A percentile compares a stretch with the other conserved stretches of the same genome.
phyloP scores from a whole-genome alignment of 371 early-diverging fungal genomes.

The Syncephalastrum racemosum region DNA sequence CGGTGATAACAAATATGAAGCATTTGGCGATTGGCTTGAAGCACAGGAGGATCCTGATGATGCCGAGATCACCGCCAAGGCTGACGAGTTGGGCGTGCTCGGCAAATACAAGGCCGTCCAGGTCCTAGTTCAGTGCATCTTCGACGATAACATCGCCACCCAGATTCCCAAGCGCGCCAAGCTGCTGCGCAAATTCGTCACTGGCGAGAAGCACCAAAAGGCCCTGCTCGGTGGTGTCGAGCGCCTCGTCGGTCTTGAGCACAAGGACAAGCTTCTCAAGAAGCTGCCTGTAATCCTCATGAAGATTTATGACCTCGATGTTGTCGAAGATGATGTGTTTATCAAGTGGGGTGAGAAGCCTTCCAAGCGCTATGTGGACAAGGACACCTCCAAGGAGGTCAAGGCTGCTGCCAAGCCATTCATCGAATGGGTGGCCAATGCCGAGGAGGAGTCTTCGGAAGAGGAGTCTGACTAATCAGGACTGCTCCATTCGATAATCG shows the following conservation, averaged over 20 bases:
- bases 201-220: slow-evolving; percentile 84
- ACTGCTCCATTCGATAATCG: neutral
- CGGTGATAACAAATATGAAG: slow-evolving; percentile 68
- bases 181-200: slow-evolving; percentile 69
- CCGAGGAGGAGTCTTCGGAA: slow-evolving; percentile 48
- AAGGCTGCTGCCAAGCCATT: slow-evolving; percentile 86
- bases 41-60: slow-evolving; percentile 54
- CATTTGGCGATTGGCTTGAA: slow-evolving; percentile 69
- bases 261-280: slow-evolving; percentile 65
- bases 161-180: slow-evolving; percentile 65
- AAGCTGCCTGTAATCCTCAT: slow-evolving; percentile 83
- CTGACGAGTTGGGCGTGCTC: slow-evolving; percentile 73
- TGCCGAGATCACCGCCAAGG: slow-evolving; percentile 75
- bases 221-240: slow-evolving; percentile 92
- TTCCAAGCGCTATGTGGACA: slow-evolving; percentile 87
- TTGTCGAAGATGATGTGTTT: slow-evolving; percentile 90
- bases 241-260: slow-evolving; percentile 72
- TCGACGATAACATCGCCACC: slow-evolving; percentile 62
- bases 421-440: slow-evolving; percentile 85
- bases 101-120: slow-evolving; percentile 76
- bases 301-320: slow-evolving; percentile 87
- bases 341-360: slow-evolving; percentile 90
- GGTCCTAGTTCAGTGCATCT: slow-evolving; percentile 74
- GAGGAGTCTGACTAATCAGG: slow-evolving; percentile 24
- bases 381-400: slow-evolving; percentile 74